These are phyloP conservation scores for Pseudodiploospora longispora DNA, from an alignment of 2,329 filamentous ascomycete genomes.

Conservation along the genomic window DNA sequence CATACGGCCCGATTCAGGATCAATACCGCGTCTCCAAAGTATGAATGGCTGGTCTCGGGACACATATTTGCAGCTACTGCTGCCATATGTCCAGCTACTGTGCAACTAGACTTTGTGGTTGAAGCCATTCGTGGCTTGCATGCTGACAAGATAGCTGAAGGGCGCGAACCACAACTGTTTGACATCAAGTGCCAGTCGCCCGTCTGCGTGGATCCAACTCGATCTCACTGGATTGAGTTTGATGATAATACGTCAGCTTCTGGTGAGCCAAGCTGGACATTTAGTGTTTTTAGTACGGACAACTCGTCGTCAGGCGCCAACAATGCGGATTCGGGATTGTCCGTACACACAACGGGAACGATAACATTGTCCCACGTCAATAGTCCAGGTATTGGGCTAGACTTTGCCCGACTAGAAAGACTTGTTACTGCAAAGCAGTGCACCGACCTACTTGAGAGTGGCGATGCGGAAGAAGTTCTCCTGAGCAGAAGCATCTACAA, in stretches of 20 bases:
- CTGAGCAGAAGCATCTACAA: constrained; percentile 30
- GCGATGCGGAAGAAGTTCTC: constrained; percentile 23
- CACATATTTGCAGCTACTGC: constrained; percentile 33
- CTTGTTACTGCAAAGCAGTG: constrained; percentile 24
- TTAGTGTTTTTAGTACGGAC: constrained; percentile 2
- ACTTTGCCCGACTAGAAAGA: constrained; percentile 4
- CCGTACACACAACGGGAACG: constrained; percentile 1
- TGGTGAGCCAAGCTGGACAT: background rate
- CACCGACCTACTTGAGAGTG: constrained; percentile 18
- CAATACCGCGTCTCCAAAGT: constrained; percentile 28
- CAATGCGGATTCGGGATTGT: background rate
- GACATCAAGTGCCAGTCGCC: constrained; percentile 21
- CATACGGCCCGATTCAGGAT: constrained; percentile 29
- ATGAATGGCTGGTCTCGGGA: constrained; percentile 22
- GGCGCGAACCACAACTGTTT: constrained; percentile 19
- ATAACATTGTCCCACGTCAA: background rate
- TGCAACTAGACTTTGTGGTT: constrained; percentile 23
- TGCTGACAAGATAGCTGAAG: constrained; percentile 10
- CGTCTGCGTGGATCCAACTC: constrained; percentile 1
- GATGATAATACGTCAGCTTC: background rate
- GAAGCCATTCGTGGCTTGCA: constrained; percentile 23
- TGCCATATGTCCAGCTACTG: constrained; percentile 29
- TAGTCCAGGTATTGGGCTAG: background rate
- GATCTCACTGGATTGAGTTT: constrained; percentile 22
- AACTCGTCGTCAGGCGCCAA: background rate